Base-by-base conservation (phyloP, 2,329 filamentous ascomycete genomes). In the Torrubiellomyces zombiae region DNA sequence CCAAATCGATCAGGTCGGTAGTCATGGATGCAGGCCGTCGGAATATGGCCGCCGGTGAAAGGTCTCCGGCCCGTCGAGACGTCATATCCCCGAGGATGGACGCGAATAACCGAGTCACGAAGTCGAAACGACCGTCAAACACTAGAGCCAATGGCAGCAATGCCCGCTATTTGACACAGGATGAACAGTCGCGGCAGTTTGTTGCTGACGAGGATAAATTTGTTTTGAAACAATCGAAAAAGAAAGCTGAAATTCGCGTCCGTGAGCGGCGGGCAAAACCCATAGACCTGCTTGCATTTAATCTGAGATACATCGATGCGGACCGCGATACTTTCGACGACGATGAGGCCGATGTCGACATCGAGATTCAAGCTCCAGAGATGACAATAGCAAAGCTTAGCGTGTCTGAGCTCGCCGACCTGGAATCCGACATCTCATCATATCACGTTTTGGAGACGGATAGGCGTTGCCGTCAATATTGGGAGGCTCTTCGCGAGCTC, bases 131-230 rank as follows among this genome's bases (percentile, higher is more conserved):
- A 29, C 43, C 40, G 25, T 44, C 33, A 26, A 38, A 39, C 12
- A 32, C 40, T 17, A 40, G 40, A 27, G 31, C 39, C 13, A 34
- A 43, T 14, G 40, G 40, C 30, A 41, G 45, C 25, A 34, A 40
- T 18, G 39, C 49, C n/a, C 50, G 44, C 27, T 67, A 63, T 38
- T 53, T 80, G 32, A 76, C 75, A 29, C 69, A 82, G 44, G 78
- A 83, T 40, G 75, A 85, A 43, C 75, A 82, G 44, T 77, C 74
- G 36, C 63, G 73, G 14, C 67, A 76, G 43, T 98, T 89, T 63
- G 80, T 95, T 12, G 80, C 86, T 26, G 80, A 92, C 40, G 89
- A 98, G 50, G 89, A 98, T 56, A 75, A 77, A 35, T 98, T 98
- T 44, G 89, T 95, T 28, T 59, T 98, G 43, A 85, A 83, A 51